Percentiles rank a stretch among this genome's conserved stretches.
phyloP scores from a whole-genome alignment of 257 asterid species.

The Plantago major region DNA sequence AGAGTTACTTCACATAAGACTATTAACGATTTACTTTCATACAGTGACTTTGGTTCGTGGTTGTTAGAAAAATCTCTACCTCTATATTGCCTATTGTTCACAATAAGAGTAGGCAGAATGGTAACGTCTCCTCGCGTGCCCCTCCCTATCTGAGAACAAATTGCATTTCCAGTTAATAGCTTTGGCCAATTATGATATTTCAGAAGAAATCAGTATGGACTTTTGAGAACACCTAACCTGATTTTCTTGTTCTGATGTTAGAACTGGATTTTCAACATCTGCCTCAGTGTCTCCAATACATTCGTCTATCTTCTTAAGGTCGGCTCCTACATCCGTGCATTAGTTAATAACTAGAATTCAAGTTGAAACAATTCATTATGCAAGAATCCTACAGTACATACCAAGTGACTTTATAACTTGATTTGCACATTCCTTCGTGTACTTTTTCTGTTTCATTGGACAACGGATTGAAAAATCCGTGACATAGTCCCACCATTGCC shows the following conservation, averaged over 20 bases:
- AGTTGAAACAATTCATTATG: neutral
- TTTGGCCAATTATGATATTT: neutral
- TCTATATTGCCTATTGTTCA: conserved; percentile 58
- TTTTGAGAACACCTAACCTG: conserved; percentile 31
- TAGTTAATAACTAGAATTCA: neutral
- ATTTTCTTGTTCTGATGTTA: conserved; percentile 52
- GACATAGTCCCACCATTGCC: conserved; percentile 87
- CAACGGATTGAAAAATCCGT: conserved; percentile 68
- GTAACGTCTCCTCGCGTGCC: conserved; percentile 66
- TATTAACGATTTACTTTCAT: neutral
- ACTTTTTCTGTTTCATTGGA: conserved; percentile 61
- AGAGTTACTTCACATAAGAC: neutral
- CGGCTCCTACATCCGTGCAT: conserved; percentile 42
- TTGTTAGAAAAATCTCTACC: conserved; percentile 31
- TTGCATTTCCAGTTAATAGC: conserved; percentile 13
- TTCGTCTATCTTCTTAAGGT: conserved; percentile 58
- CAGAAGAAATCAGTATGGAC: neutral
- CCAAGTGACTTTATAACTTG: conserved; percentile 65
- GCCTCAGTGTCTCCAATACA: conserved; percentile 84
- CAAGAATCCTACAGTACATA: conserved; percentile 20
- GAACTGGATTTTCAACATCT: conserved; percentile 67
- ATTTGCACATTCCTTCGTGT: conserved; percentile 61
- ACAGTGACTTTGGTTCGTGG: neutral
- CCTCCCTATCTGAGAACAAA: conserved; percentile 45
- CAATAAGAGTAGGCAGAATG: conserved; percentile 53